Conservation (phyloP, 2,329 filamentous ascomycete genomes). For the Macrophomina tecta region DNA sequence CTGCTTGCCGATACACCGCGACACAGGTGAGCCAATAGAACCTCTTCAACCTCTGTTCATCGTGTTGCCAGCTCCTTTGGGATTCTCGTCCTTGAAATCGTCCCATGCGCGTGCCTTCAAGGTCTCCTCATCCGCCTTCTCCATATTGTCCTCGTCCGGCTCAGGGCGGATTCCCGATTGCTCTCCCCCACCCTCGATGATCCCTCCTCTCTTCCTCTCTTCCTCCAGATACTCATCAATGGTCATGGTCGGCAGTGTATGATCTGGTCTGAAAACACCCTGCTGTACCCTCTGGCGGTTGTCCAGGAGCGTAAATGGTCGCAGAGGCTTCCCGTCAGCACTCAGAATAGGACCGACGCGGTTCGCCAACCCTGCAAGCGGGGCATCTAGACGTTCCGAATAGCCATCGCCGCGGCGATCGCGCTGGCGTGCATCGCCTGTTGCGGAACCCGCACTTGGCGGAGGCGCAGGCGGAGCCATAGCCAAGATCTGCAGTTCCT, state of each 20-base stretch:
- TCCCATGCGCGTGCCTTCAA: slow-evolving; percentile 96
- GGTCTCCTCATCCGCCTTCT: slow-evolving; percentile 86
- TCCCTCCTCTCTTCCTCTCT: slow-evolving; percentile 80
- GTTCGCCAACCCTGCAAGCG: slow-evolving; percentile 50
- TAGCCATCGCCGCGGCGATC: slow-evolving; percentile 58
- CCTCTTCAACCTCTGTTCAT: slow-evolving; percentile 69
- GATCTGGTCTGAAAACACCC: slow-evolving; percentile 86
- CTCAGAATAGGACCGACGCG: slow-evolving; percentile 74
- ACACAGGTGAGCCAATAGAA: neutral
- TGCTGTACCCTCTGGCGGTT: slow-evolving; percentile 75
- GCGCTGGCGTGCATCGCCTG: slow-evolving; percentile 55
- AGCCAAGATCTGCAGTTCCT: slow-evolving; percentile 82
- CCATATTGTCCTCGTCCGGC: slow-evolving; percentile 86
- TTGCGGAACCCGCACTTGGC: slow-evolving; percentile 42
- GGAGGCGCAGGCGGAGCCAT: slow-evolving; percentile 67
- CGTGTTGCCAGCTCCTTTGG: slow-evolving; percentile 82
- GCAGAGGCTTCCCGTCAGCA: slow-evolving; percentile 79
- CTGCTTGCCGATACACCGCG: neutral
- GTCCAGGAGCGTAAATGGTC: slow-evolving; percentile 86
- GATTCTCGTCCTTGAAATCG: slow-evolving; percentile 89
- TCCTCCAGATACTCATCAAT: slow-evolving; percentile 98
- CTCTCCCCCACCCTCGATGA: slow-evolving; percentile 89
- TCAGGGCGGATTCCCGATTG: slow-evolving; percentile 71
- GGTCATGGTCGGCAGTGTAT: slow-evolving; percentile 95
- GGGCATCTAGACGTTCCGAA: slow-evolving; percentile 76